phyloP scores from a whole-genome alignment of 371 early-diverging fungal genomes.

The Mucor sp. region DNA sequence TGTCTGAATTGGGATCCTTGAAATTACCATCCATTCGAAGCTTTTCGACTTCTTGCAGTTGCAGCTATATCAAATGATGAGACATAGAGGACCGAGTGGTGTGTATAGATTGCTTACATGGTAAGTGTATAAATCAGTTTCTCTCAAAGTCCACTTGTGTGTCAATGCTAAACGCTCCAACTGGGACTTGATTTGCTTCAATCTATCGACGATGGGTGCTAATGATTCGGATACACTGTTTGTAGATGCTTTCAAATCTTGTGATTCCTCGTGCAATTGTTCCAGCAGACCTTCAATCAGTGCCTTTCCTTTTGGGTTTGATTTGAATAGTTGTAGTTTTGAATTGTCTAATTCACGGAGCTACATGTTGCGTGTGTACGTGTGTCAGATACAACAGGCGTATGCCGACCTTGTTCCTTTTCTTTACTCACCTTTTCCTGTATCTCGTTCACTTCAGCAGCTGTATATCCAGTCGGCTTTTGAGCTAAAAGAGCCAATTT shows the following conservation, averaged over 20 bases:
- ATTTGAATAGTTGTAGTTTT: conserved; percentile 62
- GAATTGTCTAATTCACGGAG: conserved; percentile 70
- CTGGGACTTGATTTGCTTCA: conserved; percentile 73
- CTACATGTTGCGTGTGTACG: background rate
- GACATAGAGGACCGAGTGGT: background rate
- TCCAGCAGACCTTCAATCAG: conserved; percentile 84
- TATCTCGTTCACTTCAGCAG: conserved; percentile 52
- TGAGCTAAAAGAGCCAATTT: conserved; percentile 57
- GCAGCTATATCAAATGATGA: conserved; percentile 36
- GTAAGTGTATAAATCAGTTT: conserved; percentile 82
- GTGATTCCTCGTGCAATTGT: conserved; percentile 77
- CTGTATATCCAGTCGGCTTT: conserved; percentile 43
- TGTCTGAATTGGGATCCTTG: conserved; percentile 62
- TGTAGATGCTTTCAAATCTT: conserved; percentile 79
- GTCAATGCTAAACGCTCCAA: conserved; percentile 76
- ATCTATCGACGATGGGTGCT: conserved; percentile 71
- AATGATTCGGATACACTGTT: conserved; percentile 70
- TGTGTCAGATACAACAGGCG: background rate
- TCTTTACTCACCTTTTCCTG: conserved; percentile 52
- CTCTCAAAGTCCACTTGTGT: conserved; percentile 82
- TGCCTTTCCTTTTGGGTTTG: conserved; percentile 75
- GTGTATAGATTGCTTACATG: conserved; percentile 44
- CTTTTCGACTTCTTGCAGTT: conserved; percentile 73
- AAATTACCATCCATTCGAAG: conserved; percentile 73
- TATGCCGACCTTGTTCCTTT: background rate